Percentiles rank a stretch among this genome's conserved stretches.
phyloP scores from a whole-genome alignment of 1,284 basidiomycete genomes.

The Moniliella sp. region DNA sequence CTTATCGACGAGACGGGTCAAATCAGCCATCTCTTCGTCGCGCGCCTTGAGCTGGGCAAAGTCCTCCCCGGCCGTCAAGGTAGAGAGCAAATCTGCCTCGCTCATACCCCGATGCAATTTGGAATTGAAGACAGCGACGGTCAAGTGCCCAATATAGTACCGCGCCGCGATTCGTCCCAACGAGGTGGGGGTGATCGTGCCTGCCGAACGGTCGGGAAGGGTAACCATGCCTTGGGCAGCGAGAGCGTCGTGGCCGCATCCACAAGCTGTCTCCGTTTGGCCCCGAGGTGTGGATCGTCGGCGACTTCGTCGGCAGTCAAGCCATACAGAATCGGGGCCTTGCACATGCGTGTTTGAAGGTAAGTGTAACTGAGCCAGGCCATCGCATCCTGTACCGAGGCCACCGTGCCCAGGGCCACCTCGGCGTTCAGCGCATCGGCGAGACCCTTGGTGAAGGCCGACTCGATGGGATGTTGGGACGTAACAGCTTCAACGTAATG shows the following conservation, averaged over 20 bases:
- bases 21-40: slow-evolving; percentile 67
- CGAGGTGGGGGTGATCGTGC: slow-evolving; percentile 53
- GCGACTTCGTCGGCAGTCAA: slow-evolving; percentile 51
- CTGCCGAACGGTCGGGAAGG: slow-evolving; percentile 42
- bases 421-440: slow-evolving; percentile 86
- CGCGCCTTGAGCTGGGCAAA: slow-evolving; percentile 86
- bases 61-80: slow-evolving; percentile 80
- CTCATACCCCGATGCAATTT: slow-evolving; percentile 64
- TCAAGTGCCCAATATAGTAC: slow-evolving; percentile 74
- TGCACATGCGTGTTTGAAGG: slow-evolving; percentile 79
- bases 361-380: slow-evolving; percentile 96
- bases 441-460: slow-evolving; percentile 62
- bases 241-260: slow-evolving; percentile 49
- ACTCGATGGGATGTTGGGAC: slow-evolving; percentile 82
- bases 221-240: slow-evolving; percentile 63
- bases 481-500: slow-evolving; percentile 78
- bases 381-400: slow-evolving; percentile 64
- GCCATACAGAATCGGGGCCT: slow-evolving; percentile 74
- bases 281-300: slow-evolving; percentile 58
- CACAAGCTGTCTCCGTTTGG: slow-evolving; percentile 54
- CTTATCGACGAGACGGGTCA: slow-evolving; percentile 49
- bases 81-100: slow-evolving; percentile 69
- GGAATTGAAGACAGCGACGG: slow-evolving; percentile 72
- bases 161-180: slow-evolving; percentile 82
- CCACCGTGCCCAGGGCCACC: slow-evolving; percentile 78